These are phyloP conservation scores for Alternaria burnsii DNA, from an alignment of 2,329 filamentous ascomycete genomes.

Conservation along the genomic window DNA sequence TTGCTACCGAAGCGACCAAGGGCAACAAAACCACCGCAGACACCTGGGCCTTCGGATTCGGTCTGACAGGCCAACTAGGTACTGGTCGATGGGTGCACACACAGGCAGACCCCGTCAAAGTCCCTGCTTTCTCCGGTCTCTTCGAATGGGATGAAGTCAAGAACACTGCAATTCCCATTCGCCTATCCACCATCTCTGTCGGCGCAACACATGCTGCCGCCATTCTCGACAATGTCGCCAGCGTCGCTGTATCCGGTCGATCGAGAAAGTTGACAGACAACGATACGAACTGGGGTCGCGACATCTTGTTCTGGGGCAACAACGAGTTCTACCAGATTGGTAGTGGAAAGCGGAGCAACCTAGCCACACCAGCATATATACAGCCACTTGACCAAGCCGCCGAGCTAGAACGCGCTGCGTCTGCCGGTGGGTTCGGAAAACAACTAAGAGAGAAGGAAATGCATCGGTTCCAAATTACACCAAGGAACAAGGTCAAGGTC, in stretches of 20 bases:
- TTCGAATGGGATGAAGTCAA: slow-evolving; percentile 84
- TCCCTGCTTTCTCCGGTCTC: slow-evolving; percentile 83
- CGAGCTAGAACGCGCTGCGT: slow-evolving; percentile 54
- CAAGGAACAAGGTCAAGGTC: slow-evolving; percentile 73
- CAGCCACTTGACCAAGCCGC: slow-evolving; percentile 73
- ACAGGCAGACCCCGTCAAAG: slow-evolving; percentile 77
- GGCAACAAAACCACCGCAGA: slow-evolving; percentile 73
- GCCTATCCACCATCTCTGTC: slow-evolving; percentile 74
- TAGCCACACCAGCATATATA: slow-evolving; percentile 79
- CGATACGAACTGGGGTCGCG: slow-evolving; percentile 86
- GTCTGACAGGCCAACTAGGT: slow-evolving; percentile 83
- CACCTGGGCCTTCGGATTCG: slow-evolving; percentile 86
- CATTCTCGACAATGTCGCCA: slow-evolving; percentile 81
- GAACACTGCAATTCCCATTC: slow-evolving; percentile 77
- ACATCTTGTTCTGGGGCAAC: slow-evolving; percentile 92
- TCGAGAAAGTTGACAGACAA: slow-evolving; percentile 59
- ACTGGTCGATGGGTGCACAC: slow-evolving; percentile 91
- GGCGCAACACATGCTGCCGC: slow-evolving; percentile 84
- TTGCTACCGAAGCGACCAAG: slow-evolving; percentile 79
- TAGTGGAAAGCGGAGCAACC: slow-evolving; percentile 86
- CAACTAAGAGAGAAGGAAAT: slow-evolving; percentile 70
- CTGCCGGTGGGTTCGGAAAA: slow-evolving; percentile 21
- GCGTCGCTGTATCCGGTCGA: slow-evolving; percentile 63
- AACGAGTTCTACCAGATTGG: slow-evolving; percentile 95
- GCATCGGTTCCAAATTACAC: slow-evolving; percentile 83